Base-by-base conservation (phyloP, 352 stramenopile genomes). In the Aphanomyces astaci region DNA sequence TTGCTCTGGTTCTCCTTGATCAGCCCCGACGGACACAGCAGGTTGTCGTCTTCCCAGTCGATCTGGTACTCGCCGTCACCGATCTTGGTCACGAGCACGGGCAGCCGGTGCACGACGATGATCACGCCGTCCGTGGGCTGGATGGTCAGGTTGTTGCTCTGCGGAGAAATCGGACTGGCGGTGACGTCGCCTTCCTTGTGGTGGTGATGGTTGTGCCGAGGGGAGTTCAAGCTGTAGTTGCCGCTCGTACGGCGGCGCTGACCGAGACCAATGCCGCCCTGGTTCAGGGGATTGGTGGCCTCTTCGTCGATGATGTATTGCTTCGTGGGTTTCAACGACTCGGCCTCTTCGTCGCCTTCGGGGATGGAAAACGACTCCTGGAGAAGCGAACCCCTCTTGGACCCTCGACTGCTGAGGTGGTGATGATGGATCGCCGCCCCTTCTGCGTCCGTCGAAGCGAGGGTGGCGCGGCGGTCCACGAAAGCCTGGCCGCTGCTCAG, bases 41-140 rank as follows among this genome's bases (percentile, higher is more conserved):
- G 73, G 66, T 94, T 92, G 75, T 94, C 86, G 63, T 92, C 84
- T 72, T 94, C 86, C 86, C 86, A 94, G 57, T 94, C 84, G 53
- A 94, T 91, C 25, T 83, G 73, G 72, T 92, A 94, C 40, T 84
- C 72, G 17, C 86, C 84, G 57, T 92, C 81, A 3, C 70, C 67
- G 0, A 73, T 82, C 55, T 84, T 75, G 45, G 86, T 85, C 30
- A 99, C 80, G 27, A 98, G 78, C 10, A 99, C 94, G 0, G 96
- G 96, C 31, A 99, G 78, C 66, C 97, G 96, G 43, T 97, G 96
- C n/a, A 93, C 94, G 5, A 98, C 96, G 5, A 99, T 97, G 56
- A 98, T 96, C 4, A 98, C 86, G 33, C 94, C 94, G 74, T 99
- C 96, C 0, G 90, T 96, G 1, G 87, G 88, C 63, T 96, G 94